Conservation (phyloP, 805 yeast genomes). For the Lachancea meyersii region DNA sequence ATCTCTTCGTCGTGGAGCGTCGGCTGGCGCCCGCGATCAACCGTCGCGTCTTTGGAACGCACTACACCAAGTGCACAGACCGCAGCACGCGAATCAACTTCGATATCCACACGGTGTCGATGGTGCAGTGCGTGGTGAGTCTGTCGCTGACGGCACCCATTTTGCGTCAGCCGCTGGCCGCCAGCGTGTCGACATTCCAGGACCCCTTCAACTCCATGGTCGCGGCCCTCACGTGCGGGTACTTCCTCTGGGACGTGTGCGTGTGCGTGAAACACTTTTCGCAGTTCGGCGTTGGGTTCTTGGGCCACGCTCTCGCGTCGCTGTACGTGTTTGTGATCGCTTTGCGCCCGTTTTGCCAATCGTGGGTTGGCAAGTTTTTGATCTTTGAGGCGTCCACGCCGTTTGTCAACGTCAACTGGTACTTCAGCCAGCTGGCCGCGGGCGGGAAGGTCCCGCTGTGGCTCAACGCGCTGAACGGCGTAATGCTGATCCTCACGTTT, state of each 20-base stretch:
- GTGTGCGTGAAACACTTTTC: constrained; percentile 60
- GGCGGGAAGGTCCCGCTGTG: constrained; percentile 51
- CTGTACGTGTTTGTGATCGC: constrained; percentile 61
- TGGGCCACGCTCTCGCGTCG: constrained; percentile 80
- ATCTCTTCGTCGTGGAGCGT: constrained; percentile 44
- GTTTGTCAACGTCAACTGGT: constrained; percentile 93
- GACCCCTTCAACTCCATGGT: constrained; percentile 74
- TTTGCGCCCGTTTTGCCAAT: constrained; percentile 67
- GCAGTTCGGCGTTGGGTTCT: constrained; percentile 74
- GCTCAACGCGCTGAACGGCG: constrained; percentile 61
- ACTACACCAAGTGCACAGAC: constrained; percentile 44
- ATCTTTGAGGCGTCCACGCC: constrained; percentile 88
- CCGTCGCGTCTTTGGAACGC: constrained; percentile 42
- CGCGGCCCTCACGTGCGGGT: constrained; percentile 68
- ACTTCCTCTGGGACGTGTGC: constrained; percentile 83
- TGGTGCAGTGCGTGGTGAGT: constrained; percentile 73
- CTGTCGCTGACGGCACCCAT: constrained; percentile 56
- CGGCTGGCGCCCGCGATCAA: constrained; percentile 46
- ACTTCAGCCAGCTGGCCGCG: constrained; percentile 63
- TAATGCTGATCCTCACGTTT: constrained; percentile 60
- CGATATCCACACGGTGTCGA: constrained; percentile 85
- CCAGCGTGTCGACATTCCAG: constrained; percentile 57
- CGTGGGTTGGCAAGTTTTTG: constrained; percentile 77
- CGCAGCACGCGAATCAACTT: constrained; percentile 57
- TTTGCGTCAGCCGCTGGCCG: constrained; percentile 43